Evolutionary conservation across 2,329 filamentous ascomycete species (phyloP).

Genomic region (Xylaria sp.): DNA sequence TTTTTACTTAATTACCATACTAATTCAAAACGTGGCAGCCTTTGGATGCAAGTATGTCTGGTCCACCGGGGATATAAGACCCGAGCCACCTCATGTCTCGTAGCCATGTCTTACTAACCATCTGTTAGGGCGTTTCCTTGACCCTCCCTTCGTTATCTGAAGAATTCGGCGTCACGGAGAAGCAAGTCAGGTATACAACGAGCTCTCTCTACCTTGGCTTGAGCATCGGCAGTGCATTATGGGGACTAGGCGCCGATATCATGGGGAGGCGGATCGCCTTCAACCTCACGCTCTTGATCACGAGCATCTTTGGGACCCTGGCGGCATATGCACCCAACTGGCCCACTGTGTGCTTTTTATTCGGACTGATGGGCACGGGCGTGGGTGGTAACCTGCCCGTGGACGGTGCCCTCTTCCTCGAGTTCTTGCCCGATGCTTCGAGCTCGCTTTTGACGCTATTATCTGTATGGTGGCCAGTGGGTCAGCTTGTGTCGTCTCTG

Average conservation of each 20-base stretch:
- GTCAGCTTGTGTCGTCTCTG: constrained; percentile 77
- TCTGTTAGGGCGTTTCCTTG: constrained; percentile 74
- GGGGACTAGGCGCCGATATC: constrained; percentile 82
- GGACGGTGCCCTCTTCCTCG: constrained; percentile 78
- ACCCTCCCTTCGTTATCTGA: constrained; percentile 78
- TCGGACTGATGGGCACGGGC: constrained; percentile 40
- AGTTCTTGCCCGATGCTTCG: constrained; percentile 82
- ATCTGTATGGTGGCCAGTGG: constrained; percentile 89
- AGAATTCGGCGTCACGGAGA: constrained; percentile 77
- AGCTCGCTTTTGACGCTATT: constrained; percentile 79
- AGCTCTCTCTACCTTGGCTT: constrained; percentile 80
- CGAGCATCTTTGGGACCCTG: constrained; percentile 77
- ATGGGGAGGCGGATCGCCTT: constrained; percentile 83
- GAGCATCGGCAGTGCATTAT: constrained; percentile 80
- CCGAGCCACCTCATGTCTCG: constrained; percentile 21
- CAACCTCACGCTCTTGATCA: constrained; percentile 80
- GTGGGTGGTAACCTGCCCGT: constrained; percentile 41
- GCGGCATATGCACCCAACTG: constrained; percentile 75
- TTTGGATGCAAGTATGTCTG: constrained; percentile 75
- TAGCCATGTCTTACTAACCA: constrained; percentile 38
- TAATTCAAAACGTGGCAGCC: constrained; percentile 54
- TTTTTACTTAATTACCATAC: constrained; percentile 7
- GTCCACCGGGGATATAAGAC: constrained; percentile 7
- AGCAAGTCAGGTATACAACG: constrained; percentile 81
- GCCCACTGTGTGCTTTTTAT: constrained; percentile 65